Evolutionary conservation across 2,329 filamentous ascomycete genomes (phyloP), one percentile per base, ranked within the genome.

Genomic region (Colletotrichum eremochloae): DNA sequence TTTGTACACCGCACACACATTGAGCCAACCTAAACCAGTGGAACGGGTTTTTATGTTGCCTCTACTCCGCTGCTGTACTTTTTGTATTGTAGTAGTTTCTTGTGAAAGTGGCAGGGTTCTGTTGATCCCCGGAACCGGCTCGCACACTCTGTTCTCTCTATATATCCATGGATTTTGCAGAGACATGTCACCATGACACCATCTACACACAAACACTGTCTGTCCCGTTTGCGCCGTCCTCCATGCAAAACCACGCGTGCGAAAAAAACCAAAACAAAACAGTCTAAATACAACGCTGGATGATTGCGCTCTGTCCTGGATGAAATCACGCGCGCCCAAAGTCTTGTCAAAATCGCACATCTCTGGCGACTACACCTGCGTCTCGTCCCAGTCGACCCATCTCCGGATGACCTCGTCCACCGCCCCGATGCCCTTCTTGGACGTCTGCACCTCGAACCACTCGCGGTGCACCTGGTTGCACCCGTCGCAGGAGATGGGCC

Each of bases 381-480:
- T 81, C 81, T 94, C 92, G 66, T 92, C 93, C 94, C 95, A 98
- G 14, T 89, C 89, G 11, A 95, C 91, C 96, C 96, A 99, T 75
- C 94, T 84, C 78, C 91, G 89, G 52, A 97, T 91, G 71, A 95
- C 90, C 75, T 93, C 86, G 74, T 90, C 84, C 84, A 90, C 85
- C 84, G 88, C 86, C 72, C 87, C 89, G 3, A 98, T 87, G 0
- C 92, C 93, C 38, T 91, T 87, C 75, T 91, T 88, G 31, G 86
- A 91, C 0, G 94, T 93, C 74, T 94, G 90, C 1, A 98, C 91
- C 82, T 97, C 93, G 80, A 99, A 99, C 96, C 96, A 99, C 83
- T 99, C 96, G 64, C 92, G 86, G 81, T 99, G 96, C 77, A 94
- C 92, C 78, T 91, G 91, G 2, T 95, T 95, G 79, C 96, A 99